Conservation (phyloP, 495 filamentous ascomycete species). For the Annulohypoxylon stygium region DNA sequence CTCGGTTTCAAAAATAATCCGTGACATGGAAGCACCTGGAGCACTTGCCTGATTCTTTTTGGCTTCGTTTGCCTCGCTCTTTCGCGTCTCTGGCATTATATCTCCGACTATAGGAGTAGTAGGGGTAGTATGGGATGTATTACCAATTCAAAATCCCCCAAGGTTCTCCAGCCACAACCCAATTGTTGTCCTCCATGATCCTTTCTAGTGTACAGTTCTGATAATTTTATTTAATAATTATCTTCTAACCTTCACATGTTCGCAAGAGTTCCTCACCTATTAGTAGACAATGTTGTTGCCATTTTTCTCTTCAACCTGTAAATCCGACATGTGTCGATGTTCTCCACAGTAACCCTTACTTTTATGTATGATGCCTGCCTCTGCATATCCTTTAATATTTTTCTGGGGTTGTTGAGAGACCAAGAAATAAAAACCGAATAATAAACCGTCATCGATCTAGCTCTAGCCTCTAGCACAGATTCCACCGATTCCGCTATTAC, state of each 20-base stretch:
- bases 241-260: not conserved
- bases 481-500: constrained; percentile 26
- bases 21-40: constrained; percentile 2
- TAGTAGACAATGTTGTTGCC: not conserved
- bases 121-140: not conserved
- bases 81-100: constrained; percentile 28
- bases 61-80: constrained; percentile 25
- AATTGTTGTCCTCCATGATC: not conserved
- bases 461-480: not conserved
- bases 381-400: not conserved
- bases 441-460: constrained; percentile 24
- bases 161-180: not conserved
- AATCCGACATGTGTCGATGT: not conserved
- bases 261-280: too few relatives aligned
- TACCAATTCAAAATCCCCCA: constrained; percentile 24
- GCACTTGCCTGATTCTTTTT: not conserved
- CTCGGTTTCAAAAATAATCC: constrained; percentile 41
- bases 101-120: constrained; percentile 39
- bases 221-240: not conserved
- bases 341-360: constrained; percentile 10
- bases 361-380: not conserved
- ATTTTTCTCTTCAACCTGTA: not conserved
- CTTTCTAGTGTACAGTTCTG: not conserved
- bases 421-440: not conserved
- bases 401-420: not conserved